These are phyloP conservation scores for Arbutus unedo DNA, from an alignment of 148 eudicot species.

Conservation along the genomic window DNA sequence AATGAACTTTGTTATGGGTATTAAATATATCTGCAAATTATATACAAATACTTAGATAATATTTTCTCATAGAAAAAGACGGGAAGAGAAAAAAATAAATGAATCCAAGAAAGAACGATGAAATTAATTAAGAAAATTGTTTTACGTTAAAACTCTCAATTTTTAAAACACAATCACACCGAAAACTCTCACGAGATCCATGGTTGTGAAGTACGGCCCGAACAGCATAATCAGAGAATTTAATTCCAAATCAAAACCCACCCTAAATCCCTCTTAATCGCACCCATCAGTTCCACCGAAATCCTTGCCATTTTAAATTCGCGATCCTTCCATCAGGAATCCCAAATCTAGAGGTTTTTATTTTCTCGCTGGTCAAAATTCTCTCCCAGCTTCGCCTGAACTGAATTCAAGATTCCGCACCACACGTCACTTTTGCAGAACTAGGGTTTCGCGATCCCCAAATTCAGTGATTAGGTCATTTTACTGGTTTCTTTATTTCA, in stretches of 20 bases:
- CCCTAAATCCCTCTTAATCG: conserved; percentile 2
- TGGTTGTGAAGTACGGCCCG: no score
- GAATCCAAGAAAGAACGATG: no score
- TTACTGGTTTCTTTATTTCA: neutral
- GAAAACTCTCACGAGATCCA: no score
- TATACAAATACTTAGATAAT: no score
- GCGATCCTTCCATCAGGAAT: neutral
- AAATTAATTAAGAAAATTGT: no score
- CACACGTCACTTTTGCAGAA: neutral
- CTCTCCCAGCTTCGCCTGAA: neutral
- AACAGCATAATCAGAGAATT: no score
- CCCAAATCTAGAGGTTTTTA: neutral
- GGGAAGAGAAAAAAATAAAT: no score
- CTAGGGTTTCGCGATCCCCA: neutral
- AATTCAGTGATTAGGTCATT: neutral
- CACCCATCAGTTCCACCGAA: neutral
- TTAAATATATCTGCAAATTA: no score
- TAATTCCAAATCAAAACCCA: neutral
- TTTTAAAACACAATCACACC: no score
- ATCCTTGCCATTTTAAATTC: neutral
- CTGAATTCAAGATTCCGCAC: neutral
- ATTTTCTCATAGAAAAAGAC: no score
- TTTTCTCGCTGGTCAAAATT: neutral
- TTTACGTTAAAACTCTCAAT: no score
- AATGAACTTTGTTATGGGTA: no score